Evolutionary conservation across 352 stramenopile genomes (phyloP), one percentile per base, ranked within the genome.

Genomic region (Pythium coloratum): DNA sequence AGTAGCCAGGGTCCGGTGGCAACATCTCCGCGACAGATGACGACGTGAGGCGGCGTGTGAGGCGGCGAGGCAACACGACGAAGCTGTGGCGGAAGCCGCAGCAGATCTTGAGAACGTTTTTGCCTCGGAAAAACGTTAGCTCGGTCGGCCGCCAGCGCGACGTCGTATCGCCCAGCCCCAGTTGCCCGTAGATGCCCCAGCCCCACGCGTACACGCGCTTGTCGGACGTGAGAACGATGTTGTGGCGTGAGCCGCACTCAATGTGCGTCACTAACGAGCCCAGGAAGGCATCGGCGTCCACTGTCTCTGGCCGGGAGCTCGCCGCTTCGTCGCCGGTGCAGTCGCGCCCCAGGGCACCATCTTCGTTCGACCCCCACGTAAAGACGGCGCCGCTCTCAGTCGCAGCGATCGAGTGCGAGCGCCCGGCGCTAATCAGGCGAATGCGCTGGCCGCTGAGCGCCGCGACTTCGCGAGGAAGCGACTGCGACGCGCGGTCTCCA

Each of bases 361-460:
- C 75, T n/a, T 78, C 72, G 20, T 75, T 77, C n/a, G 68, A 78
- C 6, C 76, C 76, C 72, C 75, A 82, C 50, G 76, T 69, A 38
- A 67, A 73, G 3, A 80, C 24, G 0, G 38, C 40, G n/a, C 69
- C 71, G 62, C 59, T 65, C 50, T 79, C 61, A 7, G 71, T 88
- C 9, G 93, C 65, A 9, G 76, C 88, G 54, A 92, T 70, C 34
- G 77, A 95, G 66, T 96, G 86, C 16, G 95, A 73, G 32, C 88
- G 89, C 1, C 76, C 76, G 32, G 67, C 70, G 2, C 67, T 66
- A 24, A 82, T 72, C 1, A 55, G 34, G 1, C 62, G 30, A 14
- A 80, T 69, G 40, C 68, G 59, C 10, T 73, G 55, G 8, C 30
- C 55, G 20, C 16, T 18, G 8, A 78, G 57, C 14, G 59, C 56